Conservation (phyloP, 768 basidiomycete genomes). For the Mycena leptocephala region DNA sequence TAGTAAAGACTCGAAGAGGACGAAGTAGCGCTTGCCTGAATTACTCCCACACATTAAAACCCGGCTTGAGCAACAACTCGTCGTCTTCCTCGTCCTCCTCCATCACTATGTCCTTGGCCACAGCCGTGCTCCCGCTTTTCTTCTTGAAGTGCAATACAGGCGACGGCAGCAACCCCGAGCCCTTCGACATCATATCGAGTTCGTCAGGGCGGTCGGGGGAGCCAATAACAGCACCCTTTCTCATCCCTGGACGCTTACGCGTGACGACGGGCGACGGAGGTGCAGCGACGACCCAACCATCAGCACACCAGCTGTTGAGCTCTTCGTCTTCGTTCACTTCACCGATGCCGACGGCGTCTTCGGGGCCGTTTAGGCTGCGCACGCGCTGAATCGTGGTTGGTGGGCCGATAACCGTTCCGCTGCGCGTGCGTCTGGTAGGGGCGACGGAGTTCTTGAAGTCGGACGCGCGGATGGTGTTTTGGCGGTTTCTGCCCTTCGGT, state of each 20-base stretch:
- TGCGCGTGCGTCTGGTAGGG: slow-evolving; percentile 54
- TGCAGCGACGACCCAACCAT: slow-evolving; percentile 55
- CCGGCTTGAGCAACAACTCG: slow-evolving; percentile 42
- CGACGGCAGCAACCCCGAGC: slow-evolving; percentile 26
- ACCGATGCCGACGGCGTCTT: slow-evolving; percentile 33
- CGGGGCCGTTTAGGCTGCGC: slow-evolving; percentile 11
- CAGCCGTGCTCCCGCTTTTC: neutral
- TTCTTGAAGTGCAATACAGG: slow-evolving; percentile 13
- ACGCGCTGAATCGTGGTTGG: slow-evolving; percentile 4
- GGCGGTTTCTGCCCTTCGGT: slow-evolving; percentile 53
- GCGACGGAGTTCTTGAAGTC: slow-evolving; percentile 49
- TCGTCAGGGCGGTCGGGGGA: slow-evolving; percentile 26
- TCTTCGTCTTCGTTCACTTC: slow-evolving; percentile 34
- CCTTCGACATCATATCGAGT: slow-evolving; percentile 28
- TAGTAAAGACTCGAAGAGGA: neutral
- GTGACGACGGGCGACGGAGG: slow-evolving; percentile 54
- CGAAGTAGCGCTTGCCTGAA: neutral
- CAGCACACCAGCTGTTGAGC: slow-evolving; percentile 41
- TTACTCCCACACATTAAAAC: slow-evolving; percentile 32
- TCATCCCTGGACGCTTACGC: slow-evolving; percentile 39
- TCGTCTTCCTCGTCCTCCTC: slow-evolving; percentile 40
- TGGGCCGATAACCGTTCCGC: slow-evolving; percentile 52
- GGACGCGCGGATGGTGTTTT: slow-evolving; percentile 68
- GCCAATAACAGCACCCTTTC: slow-evolving; percentile 20
- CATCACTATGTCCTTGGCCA: slow-evolving; percentile 13